Conservation (phyloP, 148 eudicot genomes). For the Simmondsia chinensis region DNA sequence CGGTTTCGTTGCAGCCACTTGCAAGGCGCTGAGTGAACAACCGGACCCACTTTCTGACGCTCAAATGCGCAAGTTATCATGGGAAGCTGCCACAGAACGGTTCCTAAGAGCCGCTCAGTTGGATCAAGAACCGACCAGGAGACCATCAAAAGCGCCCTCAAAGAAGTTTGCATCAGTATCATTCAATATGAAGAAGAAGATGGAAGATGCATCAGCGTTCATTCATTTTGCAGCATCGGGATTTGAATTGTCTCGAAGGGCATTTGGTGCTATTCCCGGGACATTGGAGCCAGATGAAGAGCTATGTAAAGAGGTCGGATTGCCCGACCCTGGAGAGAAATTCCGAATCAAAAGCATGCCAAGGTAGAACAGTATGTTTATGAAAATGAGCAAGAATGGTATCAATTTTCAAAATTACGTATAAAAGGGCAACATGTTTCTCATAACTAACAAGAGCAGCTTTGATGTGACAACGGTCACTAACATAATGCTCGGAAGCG, state of each 20-base stretch:
- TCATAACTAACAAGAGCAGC: too few species aligned
- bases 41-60: slow-evolving; percentile 59
- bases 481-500: too few species aligned
- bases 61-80: slow-evolving; percentile 63
- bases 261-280: slow-evolving; percentile 36
- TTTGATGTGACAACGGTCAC: too few species aligned
- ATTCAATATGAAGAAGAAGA: slow-evolving; percentile 32
- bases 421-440: too few species aligned
- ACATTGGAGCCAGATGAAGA: slow-evolving; percentile 58
- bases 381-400: too few species aligned
- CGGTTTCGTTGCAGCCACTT: slow-evolving; percentile 51
- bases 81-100: slow-evolving; percentile 91
- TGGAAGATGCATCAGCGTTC: slow-evolving; percentile 73
- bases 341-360: slow-evolving; percentile 3
- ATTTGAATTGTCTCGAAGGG: slow-evolving; percentile 24
- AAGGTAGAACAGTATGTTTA: too few species aligned
- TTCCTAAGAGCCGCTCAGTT: slow-evolving; percentile 53
- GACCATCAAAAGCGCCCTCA: slow-evolving; percentile 14
- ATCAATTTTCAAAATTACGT: too few species aligned
- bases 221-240: slow-evolving; percentile 54
- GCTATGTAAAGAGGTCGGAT: slow-evolving; percentile 52
- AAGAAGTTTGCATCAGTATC: slow-evolving; percentile 52
- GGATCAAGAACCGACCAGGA: slow-evolving; percentile 18
- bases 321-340: slow-evolving; percentile 22
- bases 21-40: slow-evolving; percentile 50